Evolutionary conservation across 495 filamentous ascomycete species (phyloP).

Genomic region (Penicillium simplicissimum): DNA sequence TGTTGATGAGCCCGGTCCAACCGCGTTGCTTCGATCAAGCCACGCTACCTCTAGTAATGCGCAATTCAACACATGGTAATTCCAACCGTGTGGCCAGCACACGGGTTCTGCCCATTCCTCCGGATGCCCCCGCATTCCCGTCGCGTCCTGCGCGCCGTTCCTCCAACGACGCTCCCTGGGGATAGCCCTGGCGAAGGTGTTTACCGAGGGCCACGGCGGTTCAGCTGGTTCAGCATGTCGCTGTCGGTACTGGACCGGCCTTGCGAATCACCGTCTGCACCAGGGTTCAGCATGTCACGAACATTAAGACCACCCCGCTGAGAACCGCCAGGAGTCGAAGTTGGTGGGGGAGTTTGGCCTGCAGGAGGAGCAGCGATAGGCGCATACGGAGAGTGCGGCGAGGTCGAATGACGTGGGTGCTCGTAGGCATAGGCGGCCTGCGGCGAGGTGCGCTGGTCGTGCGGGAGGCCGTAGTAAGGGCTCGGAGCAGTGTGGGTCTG

Average conservation of each 20-base stretch:
- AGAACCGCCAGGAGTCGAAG: constrained; percentile 39
- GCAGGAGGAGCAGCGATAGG: constrained; percentile 34
- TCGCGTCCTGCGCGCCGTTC: constrained; percentile 4
- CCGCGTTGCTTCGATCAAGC: constrained; percentile 14
- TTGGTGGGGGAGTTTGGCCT: constrained; percentile 21
- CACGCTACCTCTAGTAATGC: constrained; percentile 10
- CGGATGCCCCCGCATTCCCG: constrained; percentile 15
- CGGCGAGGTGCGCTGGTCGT: constrained; percentile 53
- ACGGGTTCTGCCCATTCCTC: constrained; percentile 24
- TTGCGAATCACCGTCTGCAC: constrained; percentile 32
- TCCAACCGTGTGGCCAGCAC: constrained; percentile 34
- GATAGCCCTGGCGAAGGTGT: not conserved
- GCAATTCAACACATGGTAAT: constrained; percentile 28
- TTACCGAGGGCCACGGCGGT: constrained; percentile 40
- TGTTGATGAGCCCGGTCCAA: constrained; percentile 5
- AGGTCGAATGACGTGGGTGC: constrained; percentile 49
- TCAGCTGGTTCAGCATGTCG: constrained; percentile 58
- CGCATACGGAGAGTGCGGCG: constrained; percentile 54
- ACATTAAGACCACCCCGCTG: constrained; percentile 53
- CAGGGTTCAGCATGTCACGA: constrained; percentile 53
- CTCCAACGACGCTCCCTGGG: not conserved
- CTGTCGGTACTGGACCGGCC: constrained; percentile 56
- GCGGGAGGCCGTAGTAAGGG: constrained; percentile 49
- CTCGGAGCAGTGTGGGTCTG: constrained; percentile 44
- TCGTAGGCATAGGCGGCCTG: constrained; percentile 52